Evolutionary conservation across 768 basidiomycete species (phyloP), one percentile per base, ranked within the genome.

Genomic region (Amanita inopinata): DNA sequence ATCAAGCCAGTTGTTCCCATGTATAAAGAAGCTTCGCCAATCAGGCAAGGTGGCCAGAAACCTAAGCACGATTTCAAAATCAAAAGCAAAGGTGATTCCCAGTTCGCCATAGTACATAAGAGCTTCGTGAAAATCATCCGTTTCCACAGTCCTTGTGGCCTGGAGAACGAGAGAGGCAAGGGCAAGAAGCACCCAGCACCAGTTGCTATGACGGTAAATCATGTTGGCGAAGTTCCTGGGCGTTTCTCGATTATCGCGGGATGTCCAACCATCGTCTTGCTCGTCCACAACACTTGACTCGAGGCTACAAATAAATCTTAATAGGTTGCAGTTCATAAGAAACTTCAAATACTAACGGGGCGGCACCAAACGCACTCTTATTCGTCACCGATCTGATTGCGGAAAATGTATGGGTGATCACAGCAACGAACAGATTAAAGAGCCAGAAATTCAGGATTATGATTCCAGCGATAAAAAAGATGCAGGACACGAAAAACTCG

Each of bases 391-490:
- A 71, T 25, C 89, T 70, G 47, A 96, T 96, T 11, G 84, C 86
- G 12, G 78, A 78, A 58, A 98, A 98, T 0, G 88, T 87, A 54
- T 90, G 85, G 20, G 90, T 89, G 49, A 94, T 93, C n/a, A 96
- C 91, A 12, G 93, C 92, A 43, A 96, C 88, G 56, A 93, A 85
- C 33, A 96, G 61, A 57, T 92, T 91, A 68, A 93, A 82, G 45
- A 94, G 69, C 88, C 88, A 90, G 57, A 96, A 89, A 60, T 97
- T 94, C 52, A 97, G 71, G 17, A 96, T 73, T 49, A 98, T 64
- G 47, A 97, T 66, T 42, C 80, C 81, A 22, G 79, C 62, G 47
- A 97, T 81, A 66, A 88, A 96, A 64, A 88, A 97, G 46, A 92
- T 66, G 48, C 75, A 83, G 1, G 90, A 87, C n/a, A 82, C 63